Percentiles rank a stretch among this genome's conserved stretches.
These are phyloP conservation scores for Penicillium pancosmium DNA, from an alignment of 495 filamentous ascomycete species.

Conservation along the genomic window DNA sequence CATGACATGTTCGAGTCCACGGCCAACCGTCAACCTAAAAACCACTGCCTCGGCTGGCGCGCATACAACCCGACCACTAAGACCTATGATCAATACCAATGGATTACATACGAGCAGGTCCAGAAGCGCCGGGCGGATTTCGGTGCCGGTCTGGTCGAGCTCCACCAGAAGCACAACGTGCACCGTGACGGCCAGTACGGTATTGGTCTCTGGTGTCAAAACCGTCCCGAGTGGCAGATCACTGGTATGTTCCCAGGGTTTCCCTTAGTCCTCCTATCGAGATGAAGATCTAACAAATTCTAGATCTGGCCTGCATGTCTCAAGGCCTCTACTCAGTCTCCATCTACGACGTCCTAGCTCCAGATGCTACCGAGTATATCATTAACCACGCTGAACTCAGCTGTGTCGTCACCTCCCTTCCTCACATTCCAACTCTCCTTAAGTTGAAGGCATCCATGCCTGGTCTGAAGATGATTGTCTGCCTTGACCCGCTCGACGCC, in stretches of 20 bases:
- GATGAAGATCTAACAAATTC: conserved; percentile 6
- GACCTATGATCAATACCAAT: conserved; percentile 76
- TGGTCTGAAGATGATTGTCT: conserved; percentile 84
- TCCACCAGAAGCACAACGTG: conserved; percentile 73
- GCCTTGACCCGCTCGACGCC: conserved; percentile 79
- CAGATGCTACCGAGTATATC: conserved; percentile 91
- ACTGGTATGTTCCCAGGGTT: conserved; percentile 55
- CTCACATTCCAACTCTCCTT: conserved; percentile 83
- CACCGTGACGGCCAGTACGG: conserved; percentile 67
- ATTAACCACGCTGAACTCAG: conserved; percentile 82
- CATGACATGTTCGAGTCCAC: conserved; percentile 82
- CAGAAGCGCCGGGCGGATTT: conserved; percentile 80
- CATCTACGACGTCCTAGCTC: conserved; percentile 93
- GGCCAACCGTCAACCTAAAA: conserved; percentile 60
- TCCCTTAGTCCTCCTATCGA: background rate
- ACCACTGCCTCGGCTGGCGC: conserved; percentile 76
- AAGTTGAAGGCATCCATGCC: conserved; percentile 81
- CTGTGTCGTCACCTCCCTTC: conserved; percentile 77
- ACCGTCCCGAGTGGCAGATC: conserved; percentile 97
- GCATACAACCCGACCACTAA: conserved; percentile 77
- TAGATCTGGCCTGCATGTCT: conserved; percentile 87
- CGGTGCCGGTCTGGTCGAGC: conserved; percentile 81
- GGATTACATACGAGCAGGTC: conserved; percentile 81
- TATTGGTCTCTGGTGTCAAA: conserved; percentile 93
- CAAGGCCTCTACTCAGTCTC: conserved; percentile 90